These are phyloP conservation scores for Boeremia exigua DNA, from an alignment of 2,329 filamentous ascomycete species.

Conservation along the genomic window DNA sequence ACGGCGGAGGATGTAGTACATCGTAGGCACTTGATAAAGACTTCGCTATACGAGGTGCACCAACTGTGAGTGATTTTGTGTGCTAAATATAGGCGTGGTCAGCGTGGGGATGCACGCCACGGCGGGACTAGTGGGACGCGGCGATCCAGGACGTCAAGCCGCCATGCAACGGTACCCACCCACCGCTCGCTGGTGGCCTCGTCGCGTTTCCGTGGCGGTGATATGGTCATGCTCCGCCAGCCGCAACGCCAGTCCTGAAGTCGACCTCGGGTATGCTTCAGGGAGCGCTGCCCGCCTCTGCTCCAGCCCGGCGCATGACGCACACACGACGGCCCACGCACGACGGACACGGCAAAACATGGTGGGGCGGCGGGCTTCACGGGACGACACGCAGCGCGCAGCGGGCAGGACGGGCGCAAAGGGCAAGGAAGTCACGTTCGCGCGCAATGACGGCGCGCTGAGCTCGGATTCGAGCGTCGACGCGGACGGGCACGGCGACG, in stretches of 20 bases:
- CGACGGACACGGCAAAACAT: slow-evolving; percentile 20
- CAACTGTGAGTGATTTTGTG: slow-evolving; percentile 2
- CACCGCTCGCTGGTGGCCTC: slow-evolving; percentile 6
- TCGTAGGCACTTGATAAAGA: slow-evolving; percentile 1
- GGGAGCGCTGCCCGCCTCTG: slow-evolving; percentile 9
- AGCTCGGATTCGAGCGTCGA: slow-evolving; percentile 32
- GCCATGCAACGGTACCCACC: slow-evolving; percentile 2
- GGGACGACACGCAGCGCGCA: slow-evolving; percentile 23
- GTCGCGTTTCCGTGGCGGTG: slow-evolving; percentile 5
- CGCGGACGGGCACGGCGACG: slow-evolving; percentile 25
- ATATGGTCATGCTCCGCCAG: slow-evolving; percentile 7
- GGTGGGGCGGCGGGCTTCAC: slow-evolving; percentile 31
- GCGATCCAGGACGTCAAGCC: slow-evolving; percentile 13
- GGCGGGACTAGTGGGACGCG: slow-evolving; percentile 12
- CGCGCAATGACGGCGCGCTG: slow-evolving; percentile 28
- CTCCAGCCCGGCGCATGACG: slow-evolving; percentile 9
- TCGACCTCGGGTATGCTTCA: slow-evolving; percentile 26
- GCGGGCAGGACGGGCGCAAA: slow-evolving; percentile 28
- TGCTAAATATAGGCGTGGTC: slow-evolving; percentile 11
- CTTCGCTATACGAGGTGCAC: slow-evolving; percentile 5
- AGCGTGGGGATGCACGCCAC: slow-evolving; percentile 14
- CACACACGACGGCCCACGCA: not conserved
- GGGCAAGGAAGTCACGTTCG: slow-evolving; percentile 33
- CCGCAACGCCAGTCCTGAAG: slow-evolving; percentile 17
- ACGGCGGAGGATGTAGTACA: not conserved